These are phyloP conservation scores for Ascochyta clinopodiicola DNA, from an alignment of 2,329 filamentous ascomycete genomes.

Conservation along the genomic window DNA sequence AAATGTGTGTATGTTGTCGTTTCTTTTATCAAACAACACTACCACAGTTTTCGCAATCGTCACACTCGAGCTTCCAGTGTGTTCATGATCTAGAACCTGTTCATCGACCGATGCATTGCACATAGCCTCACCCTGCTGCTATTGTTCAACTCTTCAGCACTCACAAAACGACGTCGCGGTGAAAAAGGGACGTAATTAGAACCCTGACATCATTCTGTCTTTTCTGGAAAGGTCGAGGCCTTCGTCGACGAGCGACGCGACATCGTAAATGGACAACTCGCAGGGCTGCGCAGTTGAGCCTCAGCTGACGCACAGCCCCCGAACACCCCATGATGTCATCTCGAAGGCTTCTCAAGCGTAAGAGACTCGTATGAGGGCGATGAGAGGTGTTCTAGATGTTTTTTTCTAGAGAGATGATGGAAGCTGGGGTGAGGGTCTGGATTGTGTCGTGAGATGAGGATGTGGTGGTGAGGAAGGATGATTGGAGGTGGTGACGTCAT, in stretches of 20 bases:
- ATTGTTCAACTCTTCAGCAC: constrained; percentile 1
- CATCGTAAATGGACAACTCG: not conserved
- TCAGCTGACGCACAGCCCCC: constrained; percentile 14
- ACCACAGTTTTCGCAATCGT: not conserved
- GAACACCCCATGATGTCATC: constrained; percentile 3
- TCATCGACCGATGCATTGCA: constrained; percentile 3
- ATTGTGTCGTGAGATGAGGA: not conserved
- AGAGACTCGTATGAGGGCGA: not conserved
- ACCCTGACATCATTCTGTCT: constrained; percentile 3
- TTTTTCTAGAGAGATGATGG: not conserved
- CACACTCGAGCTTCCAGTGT: not conserved
- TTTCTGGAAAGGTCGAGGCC: not conserved
- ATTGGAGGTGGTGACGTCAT: not conserved
- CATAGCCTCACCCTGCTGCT: constrained; percentile 4
- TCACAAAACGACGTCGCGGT: not conserved
- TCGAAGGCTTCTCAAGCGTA: not conserved
- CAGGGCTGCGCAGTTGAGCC: constrained; percentile 6
- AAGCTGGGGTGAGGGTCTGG: not conserved
- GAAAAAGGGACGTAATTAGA: not conserved
- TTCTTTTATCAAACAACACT: not conserved
- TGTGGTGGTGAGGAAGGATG: not conserved
- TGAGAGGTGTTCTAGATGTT: not conserved
- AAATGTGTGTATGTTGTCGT: not conserved
- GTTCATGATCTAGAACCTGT: not conserved
- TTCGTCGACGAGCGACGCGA: not conserved